Percentiles rank a stretch among this genome's conserved stretches.
Conservation (phyloP, 805 yeast genomes). For the Starmerella bombi region DNA sequence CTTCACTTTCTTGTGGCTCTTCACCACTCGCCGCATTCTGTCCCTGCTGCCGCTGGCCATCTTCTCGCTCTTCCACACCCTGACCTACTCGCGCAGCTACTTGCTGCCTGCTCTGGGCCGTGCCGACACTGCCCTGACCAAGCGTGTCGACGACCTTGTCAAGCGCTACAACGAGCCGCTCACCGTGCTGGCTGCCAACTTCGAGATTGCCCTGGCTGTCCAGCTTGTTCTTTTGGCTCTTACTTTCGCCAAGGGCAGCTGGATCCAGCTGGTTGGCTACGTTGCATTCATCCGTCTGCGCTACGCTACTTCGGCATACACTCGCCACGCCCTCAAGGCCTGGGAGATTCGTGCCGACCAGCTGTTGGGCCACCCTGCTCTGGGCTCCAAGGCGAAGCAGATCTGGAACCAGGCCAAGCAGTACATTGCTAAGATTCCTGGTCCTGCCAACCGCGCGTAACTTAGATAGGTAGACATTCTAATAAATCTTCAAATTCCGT, state of each 20-base stretch:
- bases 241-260: slow-evolving; percentile 49
- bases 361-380: slow-evolving; percentile 38
- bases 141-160: slow-evolving; percentile 34
- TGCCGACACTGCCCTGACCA: slow-evolving; percentile 22
- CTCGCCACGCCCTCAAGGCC: slow-evolving; percentile 52
- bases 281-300: slow-evolving; percentile 59
- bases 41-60: slow-evolving; percentile 61
- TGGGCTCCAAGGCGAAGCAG: slow-evolving; percentile 39
- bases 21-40: slow-evolving; percentile 47
- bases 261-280: slow-evolving; percentile 38
- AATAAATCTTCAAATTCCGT: too few relatives aligned
- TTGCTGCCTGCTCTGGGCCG: slow-evolving; percentile 50
- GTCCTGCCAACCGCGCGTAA: slow-evolving; percentile 11
- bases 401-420: slow-evolving; percentile 39
- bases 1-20: slow-evolving; percentile 41
- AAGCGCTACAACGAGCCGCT: slow-evolving; percentile 44
- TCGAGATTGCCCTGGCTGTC: slow-evolving; percentile 39
- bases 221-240: slow-evolving; percentile 32
- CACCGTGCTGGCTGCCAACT: slow-evolving; percentile 45
- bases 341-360: slow-evolving; percentile 58
- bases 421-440: slow-evolving; percentile 13
- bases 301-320: slow-evolving; percentile 60
- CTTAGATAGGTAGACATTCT: not conserved
- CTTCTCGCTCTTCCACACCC: slow-evolving; percentile 70
- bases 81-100: slow-evolving; percentile 53